Conservation (phyloP, 495 filamentous ascomycete genomes). For the Penicillium flavigenum region DNA sequence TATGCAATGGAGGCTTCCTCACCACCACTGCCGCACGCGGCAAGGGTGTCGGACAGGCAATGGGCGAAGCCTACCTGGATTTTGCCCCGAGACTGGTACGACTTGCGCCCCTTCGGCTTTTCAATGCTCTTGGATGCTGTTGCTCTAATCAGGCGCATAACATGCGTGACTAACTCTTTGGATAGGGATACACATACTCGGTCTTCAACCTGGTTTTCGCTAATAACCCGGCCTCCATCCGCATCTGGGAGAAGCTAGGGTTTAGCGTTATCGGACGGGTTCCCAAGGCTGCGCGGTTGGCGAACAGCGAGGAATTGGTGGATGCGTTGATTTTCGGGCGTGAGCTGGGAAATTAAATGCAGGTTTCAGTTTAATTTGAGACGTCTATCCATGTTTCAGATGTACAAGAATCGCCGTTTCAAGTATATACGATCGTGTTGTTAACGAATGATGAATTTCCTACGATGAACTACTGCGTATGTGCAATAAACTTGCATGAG, state of each 20-base stretch:
- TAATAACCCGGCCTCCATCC: constrained; percentile 89
- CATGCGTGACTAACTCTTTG: neutral
- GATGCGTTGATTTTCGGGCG: constrained; percentile 51
- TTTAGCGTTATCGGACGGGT: constrained; percentile 94
- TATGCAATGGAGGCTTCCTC: constrained; percentile 93
- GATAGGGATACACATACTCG: constrained; percentile 84
- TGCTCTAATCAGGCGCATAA: neutral
- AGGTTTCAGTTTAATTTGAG: neutral
- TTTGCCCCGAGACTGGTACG: constrained; percentile 86
- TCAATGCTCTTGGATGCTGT: neutral
- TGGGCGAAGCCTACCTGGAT: constrained; percentile 90
- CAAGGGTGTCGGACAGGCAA: constrained; percentile 79
- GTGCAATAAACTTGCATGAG: neutral
- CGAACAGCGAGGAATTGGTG: constrained; percentile 44
- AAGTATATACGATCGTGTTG: constrained; percentile 8
- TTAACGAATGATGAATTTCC: constrained; percentile 10
- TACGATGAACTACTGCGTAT: neutral
- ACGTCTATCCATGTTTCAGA: constrained; percentile 1
- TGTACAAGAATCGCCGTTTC: neutral
- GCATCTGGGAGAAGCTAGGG: constrained; percentile 93
- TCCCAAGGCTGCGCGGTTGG: constrained; percentile 41
- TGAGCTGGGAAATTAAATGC: constrained; percentile 28
- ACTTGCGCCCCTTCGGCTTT: neutral
- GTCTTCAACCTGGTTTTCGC: constrained; percentile 99
- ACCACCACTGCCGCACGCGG: constrained; percentile 83